phyloP scores from a whole-genome alignment of 2,329 filamentous ascomycete genomes.

The Aquanectria penicillioides region DNA sequence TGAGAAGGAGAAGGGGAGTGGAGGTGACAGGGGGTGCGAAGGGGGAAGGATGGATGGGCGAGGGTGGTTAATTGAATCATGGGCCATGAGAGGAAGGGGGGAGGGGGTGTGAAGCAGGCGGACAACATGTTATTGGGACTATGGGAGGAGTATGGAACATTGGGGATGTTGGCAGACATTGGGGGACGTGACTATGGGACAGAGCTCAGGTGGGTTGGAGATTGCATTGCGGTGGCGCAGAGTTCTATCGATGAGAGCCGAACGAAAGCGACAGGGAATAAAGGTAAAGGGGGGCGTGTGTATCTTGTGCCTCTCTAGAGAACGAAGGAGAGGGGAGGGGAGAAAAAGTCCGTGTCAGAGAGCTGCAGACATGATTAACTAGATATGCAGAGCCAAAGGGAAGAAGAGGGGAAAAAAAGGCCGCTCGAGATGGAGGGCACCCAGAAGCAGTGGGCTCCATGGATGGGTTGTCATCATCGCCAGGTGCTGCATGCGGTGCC shows the following conservation, averaged over 20 bases:
- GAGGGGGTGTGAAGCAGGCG: background rate
- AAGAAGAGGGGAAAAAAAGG: constrained; percentile 6
- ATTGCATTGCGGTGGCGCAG: constrained; percentile 29
- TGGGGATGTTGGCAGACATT: background rate
- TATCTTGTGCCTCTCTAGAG: background rate
- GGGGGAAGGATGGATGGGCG: background rate
- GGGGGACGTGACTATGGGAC: background rate
- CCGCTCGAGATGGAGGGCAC: too few species aligned
- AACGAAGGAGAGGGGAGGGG: background rate
- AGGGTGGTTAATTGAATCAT: constrained; percentile 1
- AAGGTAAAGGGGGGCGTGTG: background rate
- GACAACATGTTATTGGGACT: background rate
- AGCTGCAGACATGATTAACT: constrained; percentile 14
- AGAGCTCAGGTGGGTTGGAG: constrained; percentile 20
- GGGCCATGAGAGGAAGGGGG: background rate
- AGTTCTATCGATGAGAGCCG: constrained; percentile 14
- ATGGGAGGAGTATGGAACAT: background rate
- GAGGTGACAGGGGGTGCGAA: background rate
- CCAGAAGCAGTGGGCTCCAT: constrained; percentile 33
- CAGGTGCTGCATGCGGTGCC: constrained; percentile 19
- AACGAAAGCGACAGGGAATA: constrained; percentile 14
- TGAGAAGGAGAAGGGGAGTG: background rate
- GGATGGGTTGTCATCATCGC: constrained; percentile 20
- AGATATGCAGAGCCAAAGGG: background rate
- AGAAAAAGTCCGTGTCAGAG: background rate